Percentiles rank a stretch among this genome's conserved stretches.
Conservation (phyloP, 2,329 filamentous ascomycete species). For the Dothistroma septosporum region DNA sequence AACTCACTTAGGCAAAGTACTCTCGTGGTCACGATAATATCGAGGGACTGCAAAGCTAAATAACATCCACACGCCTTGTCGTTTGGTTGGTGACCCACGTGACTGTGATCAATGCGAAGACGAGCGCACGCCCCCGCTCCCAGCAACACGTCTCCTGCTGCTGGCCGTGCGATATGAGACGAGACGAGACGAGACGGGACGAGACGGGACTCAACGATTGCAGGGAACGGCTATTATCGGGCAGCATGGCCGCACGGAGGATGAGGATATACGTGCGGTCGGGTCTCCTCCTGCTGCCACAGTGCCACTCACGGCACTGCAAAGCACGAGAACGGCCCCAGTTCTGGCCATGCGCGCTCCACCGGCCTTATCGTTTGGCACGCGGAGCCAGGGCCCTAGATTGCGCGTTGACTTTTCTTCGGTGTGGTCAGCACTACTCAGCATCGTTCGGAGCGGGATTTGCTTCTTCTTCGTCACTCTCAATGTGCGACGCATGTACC, state of each 20-base stretch:
- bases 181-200: too few relatives aligned
- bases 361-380: background rate
- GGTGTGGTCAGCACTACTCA: background rate
- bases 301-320: background rate
- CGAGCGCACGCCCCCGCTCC: background rate
- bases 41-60: background rate
- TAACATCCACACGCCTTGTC: background rate
- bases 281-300: constrained; percentile 4
- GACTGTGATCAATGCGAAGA: background rate
- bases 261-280: background rate
- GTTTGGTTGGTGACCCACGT: background rate
- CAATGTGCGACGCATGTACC: background rate
- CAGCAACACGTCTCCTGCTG: background rate
- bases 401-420: background rate
- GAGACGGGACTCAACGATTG: background rate
- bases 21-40: background rate
- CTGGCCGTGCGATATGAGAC: background rate
- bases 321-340: background rate
- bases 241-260: background rate
- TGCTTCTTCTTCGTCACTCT: background rate
- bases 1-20: background rate
- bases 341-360: background rate
- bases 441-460: background rate
- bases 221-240: constrained; percentile 8
- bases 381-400: constrained; percentile 1